Evolutionary conservation across 2,329 filamentous ascomycete species (phyloP).

Genomic region (Penicillium sp.): DNA sequence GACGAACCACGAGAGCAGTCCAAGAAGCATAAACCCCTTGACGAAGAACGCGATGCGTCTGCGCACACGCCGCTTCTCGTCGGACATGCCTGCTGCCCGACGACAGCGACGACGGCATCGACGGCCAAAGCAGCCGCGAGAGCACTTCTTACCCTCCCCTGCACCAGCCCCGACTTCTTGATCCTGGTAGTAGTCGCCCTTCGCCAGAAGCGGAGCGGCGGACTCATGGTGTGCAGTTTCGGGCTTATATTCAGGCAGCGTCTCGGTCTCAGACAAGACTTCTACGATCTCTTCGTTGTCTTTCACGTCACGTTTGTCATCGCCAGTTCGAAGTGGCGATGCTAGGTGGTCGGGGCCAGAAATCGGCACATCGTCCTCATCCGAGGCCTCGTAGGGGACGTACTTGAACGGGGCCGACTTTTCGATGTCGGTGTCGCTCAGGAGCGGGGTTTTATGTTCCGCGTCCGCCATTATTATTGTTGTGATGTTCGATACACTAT

Average conservation of each 20-base stretch:
- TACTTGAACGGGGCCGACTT: slow-evolving; percentile 3
- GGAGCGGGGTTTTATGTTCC: background rate
- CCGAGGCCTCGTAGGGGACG: background rate
- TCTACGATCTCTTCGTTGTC: background rate
- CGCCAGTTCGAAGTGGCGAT: background rate
- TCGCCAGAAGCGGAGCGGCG: background rate
- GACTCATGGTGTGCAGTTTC: background rate
- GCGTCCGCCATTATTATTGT: background rate
- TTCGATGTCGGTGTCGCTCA: background rate
- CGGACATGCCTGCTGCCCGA: background rate
- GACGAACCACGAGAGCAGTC: slow-evolving; percentile 4
- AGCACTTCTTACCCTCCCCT: background rate
- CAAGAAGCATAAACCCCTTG: slow-evolving; percentile 1
- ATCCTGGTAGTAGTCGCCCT: background rate
- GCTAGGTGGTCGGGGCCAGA: slow-evolving; percentile 1
- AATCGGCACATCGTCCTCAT: background rate
- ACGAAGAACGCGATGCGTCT: slow-evolving; percentile 5
- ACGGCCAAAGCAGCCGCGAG: slow-evolving; percentile 1
- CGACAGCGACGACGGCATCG: slow-evolving; percentile 1
- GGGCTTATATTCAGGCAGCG: slow-evolving; percentile 4
- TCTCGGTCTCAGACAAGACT: slow-evolving; percentile 1
- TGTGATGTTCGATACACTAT: background rate
- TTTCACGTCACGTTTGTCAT: background rate
- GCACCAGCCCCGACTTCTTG: background rate
- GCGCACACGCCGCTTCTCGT: slow-evolving; percentile 4